Evolutionary conservation across 768 basidiomycete species (phyloP), one percentile per base, ranked within the genome.

Genomic region (Kockovaella imperatae): DNA sequence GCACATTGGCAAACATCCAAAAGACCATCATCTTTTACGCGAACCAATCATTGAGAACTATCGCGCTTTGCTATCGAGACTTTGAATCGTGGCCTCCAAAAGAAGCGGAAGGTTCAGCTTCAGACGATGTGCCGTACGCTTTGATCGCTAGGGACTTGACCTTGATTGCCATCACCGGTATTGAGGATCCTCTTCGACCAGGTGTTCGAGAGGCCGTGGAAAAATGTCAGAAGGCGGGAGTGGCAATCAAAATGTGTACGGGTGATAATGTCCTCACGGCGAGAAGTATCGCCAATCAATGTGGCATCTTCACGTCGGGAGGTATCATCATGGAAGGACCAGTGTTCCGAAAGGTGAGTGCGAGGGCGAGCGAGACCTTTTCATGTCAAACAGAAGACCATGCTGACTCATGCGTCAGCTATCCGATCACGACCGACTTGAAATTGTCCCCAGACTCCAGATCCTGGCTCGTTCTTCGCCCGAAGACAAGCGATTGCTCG

Each of bases 301-400:
- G 93, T 62, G 90, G 91, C 31, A 96, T 97, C 68, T 97, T 85
- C 74, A 85, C 84, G 15, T 72, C 84, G 2, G 91, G 91, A 21
- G 95, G 95, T 25, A 80, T 97, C 57, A 86, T 99, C 72, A 96
- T 97, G 88, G 95, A 99, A 68, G 91, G 95, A 0, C 93, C 93
- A 0, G 78, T 83, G 4, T 99, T 97, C 78, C 80, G 95, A 35
- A 64, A n/a, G n/a, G n/a, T n/a, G n/a, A n/a, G n/a, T n/a, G n/a
- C n/a, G n/a, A n/a, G n/a, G n/a, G 56, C 29, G 54, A 59, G 10
- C 43, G 50, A 28, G 14, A 35, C 2, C 10, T 36, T 17, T 26
- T 28, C 7, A 39, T 41, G 21, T 17, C 25, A 32, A n/a, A 26
- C 11, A 13, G 5, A 10, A 7, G 25, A 5, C 7, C 23, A 14